Conservation (phyloP, 2,329 filamentous ascomycete genomes). For the Calonectria leucothoes region DNA sequence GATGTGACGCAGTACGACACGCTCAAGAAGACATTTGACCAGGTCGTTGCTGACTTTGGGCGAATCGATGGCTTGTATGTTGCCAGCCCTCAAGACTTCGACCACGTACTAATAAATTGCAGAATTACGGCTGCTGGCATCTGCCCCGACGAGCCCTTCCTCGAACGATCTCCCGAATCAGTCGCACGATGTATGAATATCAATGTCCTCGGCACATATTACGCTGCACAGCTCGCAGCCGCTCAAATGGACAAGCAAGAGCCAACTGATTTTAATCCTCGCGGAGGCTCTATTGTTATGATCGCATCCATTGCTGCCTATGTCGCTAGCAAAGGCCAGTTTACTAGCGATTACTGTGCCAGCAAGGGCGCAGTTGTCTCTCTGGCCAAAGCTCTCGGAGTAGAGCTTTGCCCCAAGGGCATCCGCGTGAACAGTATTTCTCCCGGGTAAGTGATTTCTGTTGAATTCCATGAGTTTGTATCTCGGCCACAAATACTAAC, state of each 20-base stretch:
- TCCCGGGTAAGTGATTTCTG: constrained; percentile 41
- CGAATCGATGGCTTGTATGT: constrained; percentile 27
- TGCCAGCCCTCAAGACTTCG: accelerated
- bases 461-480: no score
- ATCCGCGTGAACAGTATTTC: constrained; percentile 50
- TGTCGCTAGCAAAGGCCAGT: constrained; percentile 44
- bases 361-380: constrained; percentile 59
- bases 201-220: constrained; percentile 48
- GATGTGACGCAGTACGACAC: constrained; percentile 25
- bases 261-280: constrained; percentile 32
- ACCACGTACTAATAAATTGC: neutral
- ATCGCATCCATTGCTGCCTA: constrained; percentile 49
- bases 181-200: constrained; percentile 41
- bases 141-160: constrained; percentile 42
- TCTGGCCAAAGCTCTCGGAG: constrained; percentile 53
- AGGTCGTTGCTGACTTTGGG: constrained; percentile 26
- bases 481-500: neutral
- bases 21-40: constrained; percentile 21
- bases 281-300: constrained; percentile 46
- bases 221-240: constrained; percentile 49
- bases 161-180: constrained; percentile 37
- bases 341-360: constrained; percentile 54
- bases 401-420: constrained; percentile 46
- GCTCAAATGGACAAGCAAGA: constrained; percentile 48
- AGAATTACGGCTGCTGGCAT: constrained; percentile 44